Percentiles rank a stretch among this genome's conserved stretches.
These are phyloP conservation scores for Whalleya microplaca DNA, from an alignment of 2,329 filamentous ascomycete species.

Conservation along the genomic window DNA sequence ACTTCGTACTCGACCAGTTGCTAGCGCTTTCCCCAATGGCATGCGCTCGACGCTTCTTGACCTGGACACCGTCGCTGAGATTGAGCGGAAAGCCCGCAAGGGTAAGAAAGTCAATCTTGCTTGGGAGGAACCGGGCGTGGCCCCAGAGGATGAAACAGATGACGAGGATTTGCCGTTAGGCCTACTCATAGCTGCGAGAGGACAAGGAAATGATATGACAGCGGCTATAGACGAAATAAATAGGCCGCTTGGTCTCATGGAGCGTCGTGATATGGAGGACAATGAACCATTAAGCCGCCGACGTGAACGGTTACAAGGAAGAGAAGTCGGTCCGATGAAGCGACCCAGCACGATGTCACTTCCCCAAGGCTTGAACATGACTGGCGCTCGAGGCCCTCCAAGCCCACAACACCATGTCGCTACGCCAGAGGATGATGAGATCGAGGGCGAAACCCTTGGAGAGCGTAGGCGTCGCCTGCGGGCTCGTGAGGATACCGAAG, in stretches of 20 bases:
- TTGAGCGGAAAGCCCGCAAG: constrained; percentile 75
- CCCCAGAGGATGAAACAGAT: constrained; percentile 31
- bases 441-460: constrained; percentile 68
- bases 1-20: constrained; percentile 71
- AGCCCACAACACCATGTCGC: constrained; percentile 37
- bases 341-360: constrained; percentile 51
- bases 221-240: constrained; percentile 59
- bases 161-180: constrained; percentile 78
- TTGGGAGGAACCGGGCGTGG: constrained; percentile 66
- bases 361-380: constrained; percentile 34
- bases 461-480: constrained; percentile 68
- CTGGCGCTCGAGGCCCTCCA: constrained; percentile 31
- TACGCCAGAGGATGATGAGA: constrained; percentile 51
- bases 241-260: constrained; percentile 74
- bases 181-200: constrained; percentile 70
- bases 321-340: constrained; percentile 47
- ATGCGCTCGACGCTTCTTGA: constrained; percentile 90
- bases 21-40: constrained; percentile 68
- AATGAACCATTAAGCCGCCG: constrained; percentile 85
- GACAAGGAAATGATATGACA: constrained; percentile 52
- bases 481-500: constrained; percentile 53
- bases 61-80: constrained; percentile 86
- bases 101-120: constrained; percentile 81
- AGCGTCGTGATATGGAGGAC: constrained; percentile 84
- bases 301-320: constrained; percentile 73